These are phyloP conservation scores for Aspergillus egyptiacus DNA, from an alignment of 495 filamentous ascomycete genomes.

Conservation along the genomic window DNA sequence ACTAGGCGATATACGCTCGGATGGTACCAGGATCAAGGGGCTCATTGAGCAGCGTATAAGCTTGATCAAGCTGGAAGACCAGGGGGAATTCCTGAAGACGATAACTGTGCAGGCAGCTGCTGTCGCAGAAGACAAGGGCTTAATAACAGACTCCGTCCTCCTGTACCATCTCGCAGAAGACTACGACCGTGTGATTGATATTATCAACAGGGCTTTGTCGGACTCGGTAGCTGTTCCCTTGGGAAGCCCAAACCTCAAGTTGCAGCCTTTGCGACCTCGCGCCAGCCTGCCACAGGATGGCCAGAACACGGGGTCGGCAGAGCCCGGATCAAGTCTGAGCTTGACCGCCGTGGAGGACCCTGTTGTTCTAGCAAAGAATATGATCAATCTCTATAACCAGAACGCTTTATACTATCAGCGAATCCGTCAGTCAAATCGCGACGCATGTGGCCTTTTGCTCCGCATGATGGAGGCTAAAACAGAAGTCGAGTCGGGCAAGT, in stretches of 20 bases:
- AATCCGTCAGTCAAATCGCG: slow-evolving; percentile 59
- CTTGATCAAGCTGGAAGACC: slow-evolving; percentile 71
- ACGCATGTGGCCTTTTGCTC: slow-evolving; percentile 66
- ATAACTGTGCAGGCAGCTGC: slow-evolving; percentile 87
- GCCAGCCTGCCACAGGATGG: slow-evolving; percentile 23
- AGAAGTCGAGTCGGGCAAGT: slow-evolving; percentile 61
- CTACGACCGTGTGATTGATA: slow-evolving; percentile 82
- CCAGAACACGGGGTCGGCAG: slow-evolving; percentile 16
- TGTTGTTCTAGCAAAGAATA: slow-evolving; percentile 65
- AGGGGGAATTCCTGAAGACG: slow-evolving; percentile 74
- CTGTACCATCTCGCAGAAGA: slow-evolving; percentile 92
- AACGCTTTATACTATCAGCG: slow-evolving; percentile 67
- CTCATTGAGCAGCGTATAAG: slow-evolving; percentile 82
- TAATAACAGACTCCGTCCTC: slow-evolving; percentile 86
- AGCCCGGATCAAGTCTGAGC: slow-evolving; percentile 60
- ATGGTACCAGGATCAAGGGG: slow-evolving; percentile 77
- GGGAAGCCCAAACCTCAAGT: slow-evolving; percentile 64
- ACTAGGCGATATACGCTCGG: slow-evolving; percentile 79
- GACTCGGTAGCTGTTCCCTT: slow-evolving; percentile 79
- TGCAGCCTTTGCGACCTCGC: slow-evolving; percentile 71
- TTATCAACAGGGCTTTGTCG: slow-evolving; percentile 85
- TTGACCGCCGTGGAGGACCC: slow-evolving; percentile 85
- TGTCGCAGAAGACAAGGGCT: slow-evolving; percentile 87
- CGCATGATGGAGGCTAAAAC: slow-evolving; percentile 72
- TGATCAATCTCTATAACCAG: slow-evolving; percentile 71